Percentiles rank a stretch among this genome's conserved stretches.
Conservation (phyloP, 2,329 filamentous ascomycete genomes). For the Tolypocladium pustulatum region DNA sequence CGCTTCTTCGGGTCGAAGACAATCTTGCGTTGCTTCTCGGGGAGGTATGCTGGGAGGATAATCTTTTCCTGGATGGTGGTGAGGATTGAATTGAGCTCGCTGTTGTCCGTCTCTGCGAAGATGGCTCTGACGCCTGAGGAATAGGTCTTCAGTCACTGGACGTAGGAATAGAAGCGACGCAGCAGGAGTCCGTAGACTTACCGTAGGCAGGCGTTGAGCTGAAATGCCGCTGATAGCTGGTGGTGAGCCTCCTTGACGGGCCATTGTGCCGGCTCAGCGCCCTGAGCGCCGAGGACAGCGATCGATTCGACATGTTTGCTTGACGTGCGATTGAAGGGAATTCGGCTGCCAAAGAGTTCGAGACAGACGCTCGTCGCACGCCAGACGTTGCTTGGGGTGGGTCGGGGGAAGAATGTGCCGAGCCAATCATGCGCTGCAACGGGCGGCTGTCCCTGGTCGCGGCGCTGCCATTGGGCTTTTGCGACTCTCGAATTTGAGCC, state of each 20-base stretch:
- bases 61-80: constrained; percentile 43
- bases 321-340: neutral
- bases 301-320: constrained; percentile 9
- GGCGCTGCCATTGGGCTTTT: neutral
- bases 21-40: constrained; percentile 38
- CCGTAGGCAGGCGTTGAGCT: constrained; percentile 18
- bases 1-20: constrained; percentile 37
- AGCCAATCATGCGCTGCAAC: constrained; percentile 24
- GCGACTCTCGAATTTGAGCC: neutral
- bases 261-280: constrained; percentile 9
- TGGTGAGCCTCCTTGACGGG: neutral
- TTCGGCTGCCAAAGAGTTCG: constrained; percentile 6
- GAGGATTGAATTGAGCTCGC: constrained; percentile 43
- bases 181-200: constrained; percentile 7
- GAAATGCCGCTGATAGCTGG: constrained; percentile 12
- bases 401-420: constrained; percentile 20
- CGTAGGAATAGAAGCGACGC: neutral
- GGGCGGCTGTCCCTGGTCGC: constrained; percentile 3
- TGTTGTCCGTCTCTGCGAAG: constrained; percentile 41
- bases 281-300: constrained; percentile 14
- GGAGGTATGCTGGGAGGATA: constrained; percentile 52
- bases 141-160: constrained; percentile 4
- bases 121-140: constrained; percentile 23
- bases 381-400: constrained; percentile 6
- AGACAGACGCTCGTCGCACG: constrained; percentile 1